Evolutionary conservation across 768 basidiomycete species (phyloP).

Genomic region (Exidia glandulosa): DNA sequence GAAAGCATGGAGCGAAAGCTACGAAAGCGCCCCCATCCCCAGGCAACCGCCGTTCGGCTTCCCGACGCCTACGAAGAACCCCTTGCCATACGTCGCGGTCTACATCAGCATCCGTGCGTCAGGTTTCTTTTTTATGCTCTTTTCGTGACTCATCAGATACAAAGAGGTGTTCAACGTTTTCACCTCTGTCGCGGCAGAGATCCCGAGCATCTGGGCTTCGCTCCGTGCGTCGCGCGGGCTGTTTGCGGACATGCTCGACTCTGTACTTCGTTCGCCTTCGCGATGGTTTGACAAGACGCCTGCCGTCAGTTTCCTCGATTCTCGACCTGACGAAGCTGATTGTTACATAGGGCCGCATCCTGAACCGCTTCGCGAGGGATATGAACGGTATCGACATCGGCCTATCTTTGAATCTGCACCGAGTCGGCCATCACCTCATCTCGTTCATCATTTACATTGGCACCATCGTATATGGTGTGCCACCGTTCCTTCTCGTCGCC

Average conservation of each 20-base stretch:
- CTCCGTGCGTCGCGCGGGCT: constrained; percentile 13
- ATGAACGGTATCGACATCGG: constrained; percentile 17
- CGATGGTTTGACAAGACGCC: constrained; percentile 20
- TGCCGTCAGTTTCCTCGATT: constrained; percentile 1
- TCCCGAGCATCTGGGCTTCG: neutral
- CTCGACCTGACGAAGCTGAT: neutral
- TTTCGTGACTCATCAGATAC: neutral
- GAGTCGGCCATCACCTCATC: constrained; percentile 18
- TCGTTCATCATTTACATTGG: neutral
- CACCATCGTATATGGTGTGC: constrained; percentile 11
- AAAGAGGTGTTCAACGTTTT: neutral
- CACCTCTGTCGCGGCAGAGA: neutral
- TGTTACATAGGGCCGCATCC: neutral
- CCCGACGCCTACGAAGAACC: neutral
- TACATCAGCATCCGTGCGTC: neutral
- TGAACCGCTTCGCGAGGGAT: constrained; percentile 9
- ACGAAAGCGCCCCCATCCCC: neutral
- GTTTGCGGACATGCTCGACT: constrained; percentile 10
- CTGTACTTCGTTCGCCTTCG: constrained; percentile 13
- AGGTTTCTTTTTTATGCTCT: neutral
- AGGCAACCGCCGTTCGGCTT: neutral
- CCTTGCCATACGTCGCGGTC: neutral
- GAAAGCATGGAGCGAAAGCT: neutral
- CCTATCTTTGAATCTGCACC: constrained; percentile 14
- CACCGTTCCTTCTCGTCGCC: constrained; percentile 4